phyloP scores from a whole-genome alignment of 2,329 filamentous ascomycete species.

The Arthrobotrys conoides region DNA sequence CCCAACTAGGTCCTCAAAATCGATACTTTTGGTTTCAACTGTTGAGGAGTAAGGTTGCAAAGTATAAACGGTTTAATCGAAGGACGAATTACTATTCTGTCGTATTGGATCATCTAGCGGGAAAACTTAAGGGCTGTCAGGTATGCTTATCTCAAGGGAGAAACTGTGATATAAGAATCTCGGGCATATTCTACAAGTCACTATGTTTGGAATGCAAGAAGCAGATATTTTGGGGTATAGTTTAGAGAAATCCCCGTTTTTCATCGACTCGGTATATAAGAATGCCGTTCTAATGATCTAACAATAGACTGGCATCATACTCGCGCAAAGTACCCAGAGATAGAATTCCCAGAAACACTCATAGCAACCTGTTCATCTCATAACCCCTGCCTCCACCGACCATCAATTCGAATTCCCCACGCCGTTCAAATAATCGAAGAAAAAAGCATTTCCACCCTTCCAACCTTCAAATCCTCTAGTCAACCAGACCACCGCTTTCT shows the following conservation, averaged over 20 bases:
- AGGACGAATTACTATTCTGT: conserved; percentile 17
- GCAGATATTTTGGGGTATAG: conserved; percentile 36
- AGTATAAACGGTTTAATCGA: conserved; percentile 20
- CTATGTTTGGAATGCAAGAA: conserved; percentile 34
- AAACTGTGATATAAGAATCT: conserved; percentile 27
- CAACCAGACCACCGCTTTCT: conserved; percentile 33
- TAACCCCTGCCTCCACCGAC: conserved; percentile 7
- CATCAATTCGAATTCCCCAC: conserved; percentile 17
- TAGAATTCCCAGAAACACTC: conserved; percentile 36
- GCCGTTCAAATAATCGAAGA: conserved; percentile 32
- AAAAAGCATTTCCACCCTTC: conserved; percentile 2
- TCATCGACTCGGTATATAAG: background rate
- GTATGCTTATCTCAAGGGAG: conserved; percentile 21
- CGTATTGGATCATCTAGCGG: conserved; percentile 12
- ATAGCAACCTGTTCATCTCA: conserved; percentile 26
- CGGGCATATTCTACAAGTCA: conserved; percentile 33
- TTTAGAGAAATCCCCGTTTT: background rate
- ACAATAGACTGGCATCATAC: conserved; percentile 36
- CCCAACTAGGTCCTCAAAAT: conserved; percentile 19
- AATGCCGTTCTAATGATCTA: background rate
- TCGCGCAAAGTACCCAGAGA: conserved; percentile 35
- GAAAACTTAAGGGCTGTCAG: conserved; percentile 36
- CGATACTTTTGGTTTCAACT: conserved; percentile 25
- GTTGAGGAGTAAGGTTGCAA: background rate
- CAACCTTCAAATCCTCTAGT: background rate